phyloP scores from a whole-genome alignment of 768 basidiomycete genomes.

The Coprinellus aureogranulatus region DNA sequence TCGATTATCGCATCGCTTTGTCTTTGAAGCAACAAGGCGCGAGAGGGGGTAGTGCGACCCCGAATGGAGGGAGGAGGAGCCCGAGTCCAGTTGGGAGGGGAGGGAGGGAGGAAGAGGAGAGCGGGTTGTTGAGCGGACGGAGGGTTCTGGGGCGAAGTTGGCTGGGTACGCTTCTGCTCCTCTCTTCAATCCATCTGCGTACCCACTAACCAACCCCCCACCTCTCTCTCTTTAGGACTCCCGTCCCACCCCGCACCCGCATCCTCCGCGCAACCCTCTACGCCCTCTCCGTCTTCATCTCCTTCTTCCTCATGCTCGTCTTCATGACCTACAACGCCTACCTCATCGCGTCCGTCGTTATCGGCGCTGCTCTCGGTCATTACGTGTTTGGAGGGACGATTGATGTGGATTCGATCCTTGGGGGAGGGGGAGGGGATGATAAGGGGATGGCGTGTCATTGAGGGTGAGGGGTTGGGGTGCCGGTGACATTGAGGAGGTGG shows the following conservation, averaged over 20 bases:
- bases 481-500: no score
- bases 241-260: conserved; percentile 50
- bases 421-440: conserved; percentile 34
- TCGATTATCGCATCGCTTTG: conserved; percentile 58
- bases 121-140: conserved; percentile 51
- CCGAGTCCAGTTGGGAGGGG: conserved; percentile 30
- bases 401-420: conserved; percentile 58
- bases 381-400: conserved; percentile 69
- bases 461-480: no score
- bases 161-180: conserved; percentile 40
- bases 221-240: conserved; percentile 33
- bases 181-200: neutral
- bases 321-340: conserved; percentile 98
- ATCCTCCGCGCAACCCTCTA: conserved; percentile 67
- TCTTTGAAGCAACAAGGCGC: conserved; percentile 41
- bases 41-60: conserved; percentile 30
- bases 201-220: neutral
- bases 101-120: conserved; percentile 49
- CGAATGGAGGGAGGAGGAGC: conserved; percentile 18
- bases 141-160: conserved; percentile 31
- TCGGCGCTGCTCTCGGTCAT: conserved; percentile 83
- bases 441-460: conserved; percentile 84
- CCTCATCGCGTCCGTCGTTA: conserved; percentile 76
- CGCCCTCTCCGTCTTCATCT: conserved; percentile 71
- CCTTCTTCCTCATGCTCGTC: conserved; percentile 91